phyloP scores from a whole-genome alignment of 805 yeast species.

The Dipodascus geniculatus region DNA sequence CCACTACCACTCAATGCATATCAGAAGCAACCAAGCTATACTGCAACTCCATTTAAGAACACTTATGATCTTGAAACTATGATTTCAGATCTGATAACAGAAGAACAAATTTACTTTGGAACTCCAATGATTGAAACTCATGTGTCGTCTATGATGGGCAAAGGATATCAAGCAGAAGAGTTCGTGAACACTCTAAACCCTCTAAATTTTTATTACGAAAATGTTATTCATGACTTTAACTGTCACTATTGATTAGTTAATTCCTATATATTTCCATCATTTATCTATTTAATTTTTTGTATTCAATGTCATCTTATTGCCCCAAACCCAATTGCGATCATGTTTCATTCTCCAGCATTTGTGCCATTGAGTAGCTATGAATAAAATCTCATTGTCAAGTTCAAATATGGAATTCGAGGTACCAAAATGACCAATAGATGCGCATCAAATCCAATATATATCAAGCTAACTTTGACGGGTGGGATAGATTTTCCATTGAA shows the following conservation, averaged over 20 bases:
- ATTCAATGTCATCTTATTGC: too few relatives aligned
- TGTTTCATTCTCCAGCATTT: too few relatives aligned
- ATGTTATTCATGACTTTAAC: neutral
- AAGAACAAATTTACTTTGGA: slow-evolving; percentile 37
- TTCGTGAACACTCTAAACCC: neutral
- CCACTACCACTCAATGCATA: neutral
- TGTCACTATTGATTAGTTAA: neutral
- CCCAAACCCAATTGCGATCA: too few relatives aligned
- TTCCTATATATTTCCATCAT: neutral
- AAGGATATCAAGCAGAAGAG: neutral
- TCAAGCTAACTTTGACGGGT: neutral
- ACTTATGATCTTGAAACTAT: slow-evolving; percentile 1
- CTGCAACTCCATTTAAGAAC: neutral
- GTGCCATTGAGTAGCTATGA: neutral
- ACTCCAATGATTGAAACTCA: slow-evolving; percentile 34
- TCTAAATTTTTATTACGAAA: neutral
- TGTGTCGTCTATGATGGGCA: slow-evolving; percentile 28
- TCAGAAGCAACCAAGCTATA: neutral
- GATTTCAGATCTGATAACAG: neutral
- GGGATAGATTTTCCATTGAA: neutral
- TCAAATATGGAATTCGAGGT: neutral
- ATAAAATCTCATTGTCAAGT: neutral
- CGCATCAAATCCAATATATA: neutral
- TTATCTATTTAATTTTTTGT: too few relatives aligned
- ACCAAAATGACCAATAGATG: neutral